Percentiles rank a stretch among this genome's conserved stretches.
phyloP scores from a whole-genome alignment of 2,329 filamentous ascomycete species.

The Triangularia setosa region DNA sequence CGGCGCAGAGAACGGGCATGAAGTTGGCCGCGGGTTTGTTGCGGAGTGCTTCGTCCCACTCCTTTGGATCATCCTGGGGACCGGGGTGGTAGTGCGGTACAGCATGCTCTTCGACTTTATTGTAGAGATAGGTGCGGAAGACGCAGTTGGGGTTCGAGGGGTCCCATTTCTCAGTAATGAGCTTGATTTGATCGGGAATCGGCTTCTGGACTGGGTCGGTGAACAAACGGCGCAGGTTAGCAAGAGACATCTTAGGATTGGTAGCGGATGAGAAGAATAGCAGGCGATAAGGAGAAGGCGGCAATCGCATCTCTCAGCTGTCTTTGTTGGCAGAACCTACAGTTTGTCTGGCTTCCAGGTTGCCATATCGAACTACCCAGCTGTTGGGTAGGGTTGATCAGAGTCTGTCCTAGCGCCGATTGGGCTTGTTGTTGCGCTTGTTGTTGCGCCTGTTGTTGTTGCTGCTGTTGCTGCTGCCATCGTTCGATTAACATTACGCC shows the following conservation, averaged over 20 bases:
- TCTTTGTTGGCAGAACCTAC: slow-evolving; percentile 31
- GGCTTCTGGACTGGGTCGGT: slow-evolving; percentile 59
- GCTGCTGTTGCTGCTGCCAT: slow-evolving; percentile 33
- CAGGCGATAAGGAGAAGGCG: background rate
- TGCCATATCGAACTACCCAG: slow-evolving; percentile 51
- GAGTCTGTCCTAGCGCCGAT: slow-evolving; percentile 31
- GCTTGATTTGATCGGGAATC: slow-evolving; percentile 68
- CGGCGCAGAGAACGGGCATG: slow-evolving; percentile 71
- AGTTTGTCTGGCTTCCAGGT: slow-evolving; percentile 46
- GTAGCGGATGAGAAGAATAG: background rate
- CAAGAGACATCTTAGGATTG: slow-evolving; percentile 1
- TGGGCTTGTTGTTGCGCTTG: slow-evolving; percentile 29
- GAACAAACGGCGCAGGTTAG: slow-evolving; percentile 21
- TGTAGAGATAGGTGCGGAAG: slow-evolving; percentile 85
- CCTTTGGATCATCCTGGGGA: slow-evolving; percentile 66
- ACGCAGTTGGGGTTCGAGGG: slow-evolving; percentile 63
- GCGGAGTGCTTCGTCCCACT: slow-evolving; percentile 80
- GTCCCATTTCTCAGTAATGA: slow-evolving; percentile 71
- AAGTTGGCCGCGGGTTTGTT: slow-evolving; percentile 73
- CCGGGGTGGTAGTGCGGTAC: slow-evolving; percentile 74
- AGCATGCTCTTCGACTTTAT: slow-evolving; percentile 69
- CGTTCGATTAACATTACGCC: slow-evolving; percentile 3
- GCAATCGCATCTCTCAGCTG: background rate
- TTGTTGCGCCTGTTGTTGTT: slow-evolving; percentile 36
- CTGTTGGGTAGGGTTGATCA: slow-evolving; percentile 31